Conservation (phyloP, 345 rosid species). For the Linum lewisii region DNA sequence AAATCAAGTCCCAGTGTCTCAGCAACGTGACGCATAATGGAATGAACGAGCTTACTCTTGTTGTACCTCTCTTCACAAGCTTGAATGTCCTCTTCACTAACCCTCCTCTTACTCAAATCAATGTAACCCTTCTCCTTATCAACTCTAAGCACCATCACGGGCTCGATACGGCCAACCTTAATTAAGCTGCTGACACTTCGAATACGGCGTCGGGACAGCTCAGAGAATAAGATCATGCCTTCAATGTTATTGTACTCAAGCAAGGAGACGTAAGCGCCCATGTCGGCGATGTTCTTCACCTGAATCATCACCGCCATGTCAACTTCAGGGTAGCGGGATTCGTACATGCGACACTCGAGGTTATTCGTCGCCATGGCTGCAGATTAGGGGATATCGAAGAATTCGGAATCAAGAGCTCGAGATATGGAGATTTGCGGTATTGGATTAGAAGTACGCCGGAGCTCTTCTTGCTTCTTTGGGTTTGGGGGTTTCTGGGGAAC, state of each 20-base stretch:
- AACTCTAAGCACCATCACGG: constrained; percentile 96
- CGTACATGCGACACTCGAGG: constrained; percentile 97
- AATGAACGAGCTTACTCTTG: constrained; percentile 98
- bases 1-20: constrained; percentile 78
- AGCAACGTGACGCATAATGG: constrained; percentile 95
- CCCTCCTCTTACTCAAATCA: constrained; percentile 91
- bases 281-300: constrained; percentile 91
- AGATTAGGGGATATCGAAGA: not conserved
- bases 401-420: not conserved
- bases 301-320: constrained; percentile 99
- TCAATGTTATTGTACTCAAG: constrained; percentile 97
- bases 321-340: constrained; percentile 81
- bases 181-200: constrained; percentile 90
- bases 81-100: constrained; percentile 88
- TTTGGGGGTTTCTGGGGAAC: not conserved
- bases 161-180: constrained; percentile 94
- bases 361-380: constrained; percentile 47
- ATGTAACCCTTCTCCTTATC: constrained; percentile 96
- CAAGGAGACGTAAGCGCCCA: constrained; percentile 93
- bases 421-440: not conserved
- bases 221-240: constrained; percentile 95
- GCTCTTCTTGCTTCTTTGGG: not conserved
- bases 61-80: constrained; percentile 94
- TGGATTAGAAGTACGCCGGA: not conserved
- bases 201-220: constrained; percentile 98